A percentile compares a stretch with the other conserved stretches of the same genome.
These are phyloP conservation scores for Botryotinia globosa DNA, from an alignment of 2,329 filamentous ascomycete species.

Conservation along the genomic window DNA sequence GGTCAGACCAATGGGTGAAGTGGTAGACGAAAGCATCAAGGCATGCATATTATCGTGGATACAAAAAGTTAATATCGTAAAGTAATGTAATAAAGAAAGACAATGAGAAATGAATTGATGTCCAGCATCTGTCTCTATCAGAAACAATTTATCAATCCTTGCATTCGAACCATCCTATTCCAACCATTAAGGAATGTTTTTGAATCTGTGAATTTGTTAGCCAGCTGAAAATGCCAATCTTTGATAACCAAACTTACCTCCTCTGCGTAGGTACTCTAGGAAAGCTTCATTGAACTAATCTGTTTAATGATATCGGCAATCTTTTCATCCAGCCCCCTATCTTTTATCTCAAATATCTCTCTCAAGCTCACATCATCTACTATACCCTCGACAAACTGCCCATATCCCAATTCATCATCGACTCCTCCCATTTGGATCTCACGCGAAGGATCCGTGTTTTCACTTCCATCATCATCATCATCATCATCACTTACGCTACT, in stretches of 20 bases:
- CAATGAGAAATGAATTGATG: neutral
- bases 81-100: conserved; percentile 6
- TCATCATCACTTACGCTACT: rapidly evolving
- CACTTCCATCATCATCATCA: neutral
- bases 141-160: neutral
- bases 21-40: neutral
- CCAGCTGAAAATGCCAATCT: neutral
- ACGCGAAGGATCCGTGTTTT: neutral
- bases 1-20: neutral
- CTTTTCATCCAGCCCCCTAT: rapidly evolving
- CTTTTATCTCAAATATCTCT: neutral
- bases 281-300: neutral
- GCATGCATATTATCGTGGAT: neutral
- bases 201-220: neutral
- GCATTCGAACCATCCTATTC: neutral
- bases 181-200: no score
- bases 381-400: neutral
- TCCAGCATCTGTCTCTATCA: rapidly evolving
- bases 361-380: neutral
- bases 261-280: no score
- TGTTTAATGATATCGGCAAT: neutral
- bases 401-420: neutral
- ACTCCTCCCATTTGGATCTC: neutral
- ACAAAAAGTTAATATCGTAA: neutral
- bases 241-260: neutral